Conservation (phyloP, 371 early-diverging fungal species). For the Blakeslea trispora region DNA sequence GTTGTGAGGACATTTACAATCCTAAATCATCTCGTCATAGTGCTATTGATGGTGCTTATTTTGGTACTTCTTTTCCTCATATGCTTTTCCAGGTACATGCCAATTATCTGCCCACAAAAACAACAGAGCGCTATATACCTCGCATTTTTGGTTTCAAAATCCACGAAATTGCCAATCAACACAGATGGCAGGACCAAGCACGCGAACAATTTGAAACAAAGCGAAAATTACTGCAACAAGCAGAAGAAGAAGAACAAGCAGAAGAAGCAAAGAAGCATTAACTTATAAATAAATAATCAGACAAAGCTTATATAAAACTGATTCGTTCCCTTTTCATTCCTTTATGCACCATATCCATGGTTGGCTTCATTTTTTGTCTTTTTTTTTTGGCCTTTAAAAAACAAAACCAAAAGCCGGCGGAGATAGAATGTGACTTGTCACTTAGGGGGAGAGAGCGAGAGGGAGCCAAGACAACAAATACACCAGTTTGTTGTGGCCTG, state of each 20-base stretch:
- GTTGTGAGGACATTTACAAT: constrained; percentile 94
- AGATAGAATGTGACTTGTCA: constrained; percentile 9
- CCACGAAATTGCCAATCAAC: constrained; percentile 82
- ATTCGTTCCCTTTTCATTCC: no score
- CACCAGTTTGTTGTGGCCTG: constrained; percentile 6
- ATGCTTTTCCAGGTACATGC: constrained; percentile 94
- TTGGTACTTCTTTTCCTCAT: constrained; percentile 97
- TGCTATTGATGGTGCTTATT: constrained; percentile 95
- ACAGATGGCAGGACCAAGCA: constrained; percentile 85
- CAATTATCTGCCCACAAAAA: constrained; percentile 71
- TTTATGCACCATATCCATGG: no score
- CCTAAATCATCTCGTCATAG: constrained; percentile 83
- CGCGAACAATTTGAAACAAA: constrained; percentile 55
- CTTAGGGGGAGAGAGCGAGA: neutral
- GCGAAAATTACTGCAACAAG: neutral
- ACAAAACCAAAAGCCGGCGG: no score
- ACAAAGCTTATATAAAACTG: no score
- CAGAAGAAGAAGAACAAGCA: neutral
- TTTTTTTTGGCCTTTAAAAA: no score
- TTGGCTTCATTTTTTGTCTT: no score
- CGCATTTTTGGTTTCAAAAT: constrained; percentile 96
- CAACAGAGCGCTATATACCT: constrained; percentile 83
- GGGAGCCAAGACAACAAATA: constrained; percentile 14
- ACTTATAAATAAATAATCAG: no score
- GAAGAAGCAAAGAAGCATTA: no score